A percentile compares a stretch with the other conserved stretches of the same genome.
Conservation (phyloP, 208 protist genomes). For the Lotmaria passim region DNA sequence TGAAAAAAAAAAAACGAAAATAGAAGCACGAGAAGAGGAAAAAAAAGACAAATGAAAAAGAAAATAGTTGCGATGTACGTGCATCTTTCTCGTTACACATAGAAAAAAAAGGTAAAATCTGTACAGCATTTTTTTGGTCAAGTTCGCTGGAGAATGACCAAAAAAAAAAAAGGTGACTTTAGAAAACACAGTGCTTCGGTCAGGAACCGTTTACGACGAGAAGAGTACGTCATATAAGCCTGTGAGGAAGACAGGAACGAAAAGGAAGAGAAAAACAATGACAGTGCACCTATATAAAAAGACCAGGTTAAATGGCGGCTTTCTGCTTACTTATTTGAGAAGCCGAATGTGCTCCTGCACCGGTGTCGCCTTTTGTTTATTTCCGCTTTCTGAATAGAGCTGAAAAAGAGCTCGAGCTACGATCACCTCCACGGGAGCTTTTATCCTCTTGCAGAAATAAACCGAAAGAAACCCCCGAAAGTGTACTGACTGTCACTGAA, state of each 20-base stretch:
- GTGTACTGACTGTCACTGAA: neutral
- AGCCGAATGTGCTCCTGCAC: too few species aligned
- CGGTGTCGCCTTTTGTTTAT: neutral
- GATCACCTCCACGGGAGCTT: neutral
- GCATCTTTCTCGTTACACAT: neutral
- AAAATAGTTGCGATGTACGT: neutral
- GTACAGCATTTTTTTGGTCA: too few species aligned
- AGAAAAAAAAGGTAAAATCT: conserved; percentile 13
- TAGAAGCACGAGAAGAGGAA: neutral
- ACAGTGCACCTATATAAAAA: neutral
- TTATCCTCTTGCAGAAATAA: neutral
- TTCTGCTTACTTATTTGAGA: too few species aligned
- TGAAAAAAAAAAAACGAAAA: neutral
- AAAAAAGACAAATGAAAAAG: neutral
- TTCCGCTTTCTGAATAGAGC: neutral
- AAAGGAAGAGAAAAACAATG: conserved; percentile 5
- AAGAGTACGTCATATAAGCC: too few species aligned
- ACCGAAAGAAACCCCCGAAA: neutral
- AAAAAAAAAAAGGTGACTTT: too few species aligned
- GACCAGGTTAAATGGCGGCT: neutral
- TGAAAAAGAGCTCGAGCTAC: neutral
- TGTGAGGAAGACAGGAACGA: neutral
- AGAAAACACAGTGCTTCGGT: too few species aligned
- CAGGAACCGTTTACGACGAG: too few species aligned
- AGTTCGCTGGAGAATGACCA: too few species aligned